Conservation (phyloP, 176 grass and related monocot species). For the Poa annua region DNA sequence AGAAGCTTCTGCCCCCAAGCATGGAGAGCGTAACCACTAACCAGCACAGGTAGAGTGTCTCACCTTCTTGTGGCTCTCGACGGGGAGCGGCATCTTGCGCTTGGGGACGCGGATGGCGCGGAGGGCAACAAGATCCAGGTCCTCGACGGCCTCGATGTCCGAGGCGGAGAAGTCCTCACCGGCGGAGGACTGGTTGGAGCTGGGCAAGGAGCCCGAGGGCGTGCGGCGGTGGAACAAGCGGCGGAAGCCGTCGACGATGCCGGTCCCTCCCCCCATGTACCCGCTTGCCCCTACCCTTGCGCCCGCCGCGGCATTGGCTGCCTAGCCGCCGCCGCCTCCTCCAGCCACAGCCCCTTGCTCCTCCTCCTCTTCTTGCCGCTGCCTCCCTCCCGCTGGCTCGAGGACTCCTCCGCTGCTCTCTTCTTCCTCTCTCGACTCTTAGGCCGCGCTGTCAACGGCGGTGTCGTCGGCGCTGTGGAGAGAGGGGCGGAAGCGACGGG, state of each 20-base stretch:
- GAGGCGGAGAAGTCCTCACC: slow-evolving; percentile 40
- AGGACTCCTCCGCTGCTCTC: neutral
- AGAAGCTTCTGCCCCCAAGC: neutral
- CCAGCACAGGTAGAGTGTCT: neutral
- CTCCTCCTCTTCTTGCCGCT: slow-evolving; percentile 1
- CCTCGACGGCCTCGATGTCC: slow-evolving; percentile 51
- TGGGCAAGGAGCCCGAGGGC: slow-evolving; percentile 10
- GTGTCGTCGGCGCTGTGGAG: slow-evolving; percentile 15
- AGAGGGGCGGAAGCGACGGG: slow-evolving; percentile 17
- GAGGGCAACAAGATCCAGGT: slow-evolving; percentile 60
- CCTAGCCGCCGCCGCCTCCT: neutral
- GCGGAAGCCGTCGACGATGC: slow-evolving; percentile 69
- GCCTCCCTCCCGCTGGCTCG: slow-evolving; percentile 13
- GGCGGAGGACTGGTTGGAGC: slow-evolving; percentile 45
- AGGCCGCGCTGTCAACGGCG: neutral
- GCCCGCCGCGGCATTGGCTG: slow-evolving; percentile 46
- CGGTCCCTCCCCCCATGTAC: slow-evolving; percentile 55
- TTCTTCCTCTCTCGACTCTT: neutral
- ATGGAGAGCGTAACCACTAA: neutral
- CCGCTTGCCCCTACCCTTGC: slow-evolving; percentile 34
- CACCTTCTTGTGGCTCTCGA: slow-evolving; percentile 72
- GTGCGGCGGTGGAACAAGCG: slow-evolving; percentile 74
- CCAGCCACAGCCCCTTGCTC: neutral
- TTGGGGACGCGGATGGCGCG: slow-evolving; percentile 67
- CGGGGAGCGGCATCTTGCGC: slow-evolving; percentile 57